Conservation (phyloP, 176 grass and related monocot species). For the Zea luxurians region DNA sequence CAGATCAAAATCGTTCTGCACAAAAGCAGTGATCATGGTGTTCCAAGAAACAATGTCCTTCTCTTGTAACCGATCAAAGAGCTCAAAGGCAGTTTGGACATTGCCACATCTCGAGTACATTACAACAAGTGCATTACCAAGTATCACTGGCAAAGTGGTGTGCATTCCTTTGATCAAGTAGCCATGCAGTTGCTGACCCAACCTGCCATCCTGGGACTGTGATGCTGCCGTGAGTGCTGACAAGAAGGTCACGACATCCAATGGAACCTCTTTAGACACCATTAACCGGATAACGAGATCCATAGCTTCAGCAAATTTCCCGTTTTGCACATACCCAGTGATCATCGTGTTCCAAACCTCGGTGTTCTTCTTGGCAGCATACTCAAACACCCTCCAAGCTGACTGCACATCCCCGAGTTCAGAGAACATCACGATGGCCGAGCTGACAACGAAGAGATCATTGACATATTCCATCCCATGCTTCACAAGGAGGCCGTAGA, state of each 20-base stretch:
- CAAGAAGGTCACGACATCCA: constrained; percentile 79
- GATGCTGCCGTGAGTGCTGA: constrained; percentile 68
- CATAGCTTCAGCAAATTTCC: constrained; percentile 53
- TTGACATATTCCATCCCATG: constrained; percentile 56
- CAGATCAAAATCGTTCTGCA: constrained; percentile 85
- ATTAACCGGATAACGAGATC: constrained; percentile 62
- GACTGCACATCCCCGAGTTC: constrained; percentile 47
- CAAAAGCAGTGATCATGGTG: constrained; percentile 84
- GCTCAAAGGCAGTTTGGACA: constrained; percentile 63
- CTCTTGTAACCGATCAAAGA: constrained; percentile 66
- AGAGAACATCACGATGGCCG: constrained; percentile 63
- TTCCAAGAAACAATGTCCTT: constrained; percentile 96
- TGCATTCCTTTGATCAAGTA: constrained; percentile 65
- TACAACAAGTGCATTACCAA: constrained; percentile 75
- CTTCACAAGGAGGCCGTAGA: constrained; percentile 79
- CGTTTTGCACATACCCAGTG: constrained; percentile 74
- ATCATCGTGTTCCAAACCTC: constrained; percentile 99
- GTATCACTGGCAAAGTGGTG: constrained; percentile 53
- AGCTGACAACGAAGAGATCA: constrained; percentile 78
- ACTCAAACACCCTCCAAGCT: constrained; percentile 58
- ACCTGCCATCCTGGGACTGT: constrained; percentile 62
- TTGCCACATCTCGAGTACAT: constrained; percentile 80
- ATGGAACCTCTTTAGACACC: constrained; percentile 39
- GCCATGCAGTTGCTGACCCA: constrained; percentile 78
- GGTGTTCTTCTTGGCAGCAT: constrained; percentile 58